phyloP scores from a whole-genome alignment of 108 stramenopile species.

The Fragilariopsis cylindrus region DNA sequence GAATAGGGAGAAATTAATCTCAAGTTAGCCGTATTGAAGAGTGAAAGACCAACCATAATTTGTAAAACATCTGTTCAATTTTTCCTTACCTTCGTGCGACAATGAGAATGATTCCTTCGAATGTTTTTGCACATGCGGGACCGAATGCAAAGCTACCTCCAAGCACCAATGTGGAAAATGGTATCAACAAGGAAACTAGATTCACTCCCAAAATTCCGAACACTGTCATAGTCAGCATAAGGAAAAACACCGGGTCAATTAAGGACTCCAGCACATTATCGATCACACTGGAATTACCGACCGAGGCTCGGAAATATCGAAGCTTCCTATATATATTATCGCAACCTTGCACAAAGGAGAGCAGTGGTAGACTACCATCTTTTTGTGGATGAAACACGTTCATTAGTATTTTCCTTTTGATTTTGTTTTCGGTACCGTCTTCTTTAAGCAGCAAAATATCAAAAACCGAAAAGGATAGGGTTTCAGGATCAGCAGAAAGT shows the following conservation, averaged over 20 bases:
- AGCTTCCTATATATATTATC: slow-evolving; percentile 63
- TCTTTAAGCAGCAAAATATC: slow-evolving; percentile 39
- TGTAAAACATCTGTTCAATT: not conserved
- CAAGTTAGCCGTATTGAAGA: not conserved
- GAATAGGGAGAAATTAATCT: not conserved
- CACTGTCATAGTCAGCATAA: slow-evolving; percentile 54
- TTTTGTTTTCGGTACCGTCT: slow-evolving; percentile 44
- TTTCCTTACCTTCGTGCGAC: slow-evolving; percentile 45
- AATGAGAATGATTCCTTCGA: slow-evolving; percentile 79
- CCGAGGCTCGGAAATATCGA: slow-evolving; percentile 51
- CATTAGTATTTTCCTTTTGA: slow-evolving; percentile 47
- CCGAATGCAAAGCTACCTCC: slow-evolving; percentile 79
- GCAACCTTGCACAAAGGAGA: slow-evolving; percentile 66
- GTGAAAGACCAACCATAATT: not conserved
- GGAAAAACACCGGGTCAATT: slow-evolving; percentile 50
- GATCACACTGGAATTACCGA: slow-evolving; percentile 68
- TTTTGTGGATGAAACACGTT: slow-evolving; percentile 51
- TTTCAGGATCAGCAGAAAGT: slow-evolving; percentile 18
- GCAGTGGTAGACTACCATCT: slow-evolving; percentile 37
- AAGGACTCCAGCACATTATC: slow-evolving; percentile 73
- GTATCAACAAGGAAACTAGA: slow-evolving; percentile 74
- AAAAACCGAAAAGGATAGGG: slow-evolving; percentile 50
- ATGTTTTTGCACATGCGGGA: slow-evolving; percentile 57
- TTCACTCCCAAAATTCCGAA: slow-evolving; percentile 62
- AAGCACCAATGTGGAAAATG: slow-evolving; percentile 66